A percentile compares a stretch with the other conserved stretches of the same genome.
Conservation (phyloP, 1,284 basidiomycete genomes). For the Vanrija sp. region DNA sequence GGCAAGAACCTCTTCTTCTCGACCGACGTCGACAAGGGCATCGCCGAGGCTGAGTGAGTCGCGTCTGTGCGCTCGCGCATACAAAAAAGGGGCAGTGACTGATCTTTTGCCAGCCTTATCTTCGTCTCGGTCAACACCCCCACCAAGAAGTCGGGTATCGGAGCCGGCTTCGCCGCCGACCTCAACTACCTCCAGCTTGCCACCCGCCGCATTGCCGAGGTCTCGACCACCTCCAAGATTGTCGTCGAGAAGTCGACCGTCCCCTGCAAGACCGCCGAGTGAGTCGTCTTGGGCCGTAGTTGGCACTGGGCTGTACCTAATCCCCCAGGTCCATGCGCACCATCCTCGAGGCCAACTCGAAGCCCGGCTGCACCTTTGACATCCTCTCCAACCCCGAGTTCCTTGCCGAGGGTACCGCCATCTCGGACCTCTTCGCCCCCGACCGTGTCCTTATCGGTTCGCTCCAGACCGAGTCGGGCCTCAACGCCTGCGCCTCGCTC, state of each 20-base stretch:
- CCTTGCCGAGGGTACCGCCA: conserved; percentile 95
- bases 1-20: conserved; percentile 97
- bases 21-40: conserved; percentile 88
- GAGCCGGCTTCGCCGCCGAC: conserved; percentile 95
- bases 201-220: conserved; percentile 89
- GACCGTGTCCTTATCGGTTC: conserved; percentile 98
- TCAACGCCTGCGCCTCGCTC: conserved; percentile 72
- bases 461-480: conserved; percentile 80
- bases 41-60: conserved; percentile 75
- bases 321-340: conserved; percentile 79
- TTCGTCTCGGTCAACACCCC: conserved; percentile 78
- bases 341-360: conserved; percentile 96
- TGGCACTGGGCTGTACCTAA: neutral
- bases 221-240: conserved; percentile 89
- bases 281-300: conserved; percentile 10
- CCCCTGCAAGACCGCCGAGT: conserved; percentile 92
- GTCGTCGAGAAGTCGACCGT: conserved; percentile 99
- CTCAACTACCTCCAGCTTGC: conserved; percentile 96
- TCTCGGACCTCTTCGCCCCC: conserved; percentile 78
- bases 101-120: conserved; percentile 48
- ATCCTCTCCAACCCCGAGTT: conserved; percentile 99
- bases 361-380: conserved; percentile 84
- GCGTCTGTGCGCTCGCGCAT: neutral
- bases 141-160: conserved; percentile 95
- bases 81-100: neutral